Percentiles rank a stretch among this genome's conserved stretches.
Conservation (phyloP, 768 basidiomycete genomes). For the Asterophora lycoperdoides region DNA sequence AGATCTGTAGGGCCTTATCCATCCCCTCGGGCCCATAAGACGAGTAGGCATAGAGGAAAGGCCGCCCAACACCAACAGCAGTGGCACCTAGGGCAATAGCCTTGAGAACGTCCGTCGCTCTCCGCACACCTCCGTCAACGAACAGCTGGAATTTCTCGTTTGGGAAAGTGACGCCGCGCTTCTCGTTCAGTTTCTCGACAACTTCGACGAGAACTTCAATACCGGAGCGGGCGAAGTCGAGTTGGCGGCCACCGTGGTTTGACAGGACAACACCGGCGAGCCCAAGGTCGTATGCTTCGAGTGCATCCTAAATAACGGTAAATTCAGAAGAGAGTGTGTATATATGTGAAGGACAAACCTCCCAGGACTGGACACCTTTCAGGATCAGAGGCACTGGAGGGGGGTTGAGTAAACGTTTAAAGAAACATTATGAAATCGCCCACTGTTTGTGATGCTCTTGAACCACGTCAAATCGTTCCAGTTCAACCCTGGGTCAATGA, state of each 20-base stretch:
- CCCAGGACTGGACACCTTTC: constrained; percentile 89
- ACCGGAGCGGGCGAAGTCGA: constrained; percentile 82
- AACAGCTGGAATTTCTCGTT: constrained; percentile 81
- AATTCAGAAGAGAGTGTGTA: background rate
- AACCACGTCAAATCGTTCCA: constrained; percentile 89
- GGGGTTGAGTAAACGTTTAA: constrained; percentile 30
- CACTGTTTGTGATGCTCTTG: constrained; percentile 69
- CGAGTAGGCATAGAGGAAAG: constrained; percentile 86
- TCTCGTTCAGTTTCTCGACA: constrained; percentile 61
- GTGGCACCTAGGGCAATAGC: constrained; percentile 88
- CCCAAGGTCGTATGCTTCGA: constrained; percentile 76
- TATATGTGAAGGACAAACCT: constrained; percentile 34
- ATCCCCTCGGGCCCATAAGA: constrained; percentile 88
- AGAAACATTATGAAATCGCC: background rate
- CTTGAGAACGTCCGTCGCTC: constrained; percentile 88
- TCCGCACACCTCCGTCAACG: constrained; percentile 91
- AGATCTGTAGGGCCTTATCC: constrained; percentile 73
- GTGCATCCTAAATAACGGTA: constrained; percentile 52
- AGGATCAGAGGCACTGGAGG: constrained; percentile 78
- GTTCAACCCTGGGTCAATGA: constrained; percentile 87
- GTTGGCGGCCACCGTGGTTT: constrained; percentile 79
- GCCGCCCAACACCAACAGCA: constrained; percentile 82
- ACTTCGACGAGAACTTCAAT: constrained; percentile 90
- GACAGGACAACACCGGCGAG: constrained; percentile 79
- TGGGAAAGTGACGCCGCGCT: constrained; percentile 67